Percentiles rank a stretch among this genome's conserved stretches.
These are phyloP conservation scores for Heliamphora exappendiculata DNA, from an alignment of 148 eudicot genomes.

Conservation along the genomic window DNA sequence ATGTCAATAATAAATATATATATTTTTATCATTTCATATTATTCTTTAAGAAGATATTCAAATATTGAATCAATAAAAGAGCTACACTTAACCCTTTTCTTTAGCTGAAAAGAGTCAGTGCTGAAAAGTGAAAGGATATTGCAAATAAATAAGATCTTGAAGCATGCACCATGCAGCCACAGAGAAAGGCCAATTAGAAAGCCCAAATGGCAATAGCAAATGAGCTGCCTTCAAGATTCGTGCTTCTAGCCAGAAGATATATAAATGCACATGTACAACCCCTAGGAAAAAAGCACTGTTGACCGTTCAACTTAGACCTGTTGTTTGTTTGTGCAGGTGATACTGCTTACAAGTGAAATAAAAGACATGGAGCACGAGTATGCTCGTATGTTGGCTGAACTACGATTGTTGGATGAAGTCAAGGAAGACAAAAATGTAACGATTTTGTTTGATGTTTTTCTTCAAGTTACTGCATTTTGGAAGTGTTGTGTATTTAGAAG, in stretches of 20 bases:
- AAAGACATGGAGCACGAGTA: slow-evolving; percentile 17
- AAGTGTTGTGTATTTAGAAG: not conserved
- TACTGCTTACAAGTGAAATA: slow-evolving; percentile 19
- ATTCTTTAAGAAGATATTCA: not conserved
- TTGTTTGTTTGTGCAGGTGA: slow-evolving; percentile 16
- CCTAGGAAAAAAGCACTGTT: not conserved
- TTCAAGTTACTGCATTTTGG: not conserved
- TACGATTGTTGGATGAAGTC: slow-evolving; percentile 11
- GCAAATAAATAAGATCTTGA: not conserved
- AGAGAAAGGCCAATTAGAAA: not conserved
- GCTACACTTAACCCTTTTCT: not conserved
- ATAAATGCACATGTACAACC: not conserved
- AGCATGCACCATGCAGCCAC: not conserved
- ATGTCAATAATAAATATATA: not conserved
- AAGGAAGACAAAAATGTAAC: slow-evolving; percentile 21
- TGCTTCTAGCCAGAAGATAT: not conserved
- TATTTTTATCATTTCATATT: not conserved
- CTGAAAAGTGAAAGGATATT: too few relatives aligned
- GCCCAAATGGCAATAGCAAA: too few relatives aligned
- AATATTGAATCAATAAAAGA: not conserved
- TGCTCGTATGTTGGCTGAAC: slow-evolving; percentile 20
- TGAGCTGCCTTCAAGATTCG: too few relatives aligned
- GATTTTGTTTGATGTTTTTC: not conserved
- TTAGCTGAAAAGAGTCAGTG: not conserved
- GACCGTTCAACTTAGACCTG: not conserved